Evolutionary conservation across 2,329 filamentous ascomycete species (phyloP).

Genomic region (Trichothecium roseum): DNA sequence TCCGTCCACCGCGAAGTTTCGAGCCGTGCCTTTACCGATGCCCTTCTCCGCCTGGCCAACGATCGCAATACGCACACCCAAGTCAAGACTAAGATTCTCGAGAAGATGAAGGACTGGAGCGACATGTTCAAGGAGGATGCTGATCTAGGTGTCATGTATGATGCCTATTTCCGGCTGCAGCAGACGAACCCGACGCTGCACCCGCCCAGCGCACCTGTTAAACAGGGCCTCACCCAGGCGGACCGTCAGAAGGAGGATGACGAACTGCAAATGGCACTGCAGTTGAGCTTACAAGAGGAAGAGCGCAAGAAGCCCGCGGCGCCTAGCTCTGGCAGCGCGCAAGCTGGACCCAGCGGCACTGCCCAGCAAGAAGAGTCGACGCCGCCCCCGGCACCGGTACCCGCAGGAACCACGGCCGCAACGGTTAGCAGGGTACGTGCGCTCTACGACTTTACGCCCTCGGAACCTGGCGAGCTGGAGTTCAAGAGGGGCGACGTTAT

Average conservation of each 20-base stretch:
- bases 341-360: constrained; percentile 20
- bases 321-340: constrained; percentile 15
- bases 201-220: constrained; percentile 84
- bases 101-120: constrained; percentile 93
- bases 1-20: constrained; percentile 83
- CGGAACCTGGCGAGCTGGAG: constrained; percentile 86
- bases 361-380: constrained; percentile 28
- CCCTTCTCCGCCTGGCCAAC: constrained; percentile 78
- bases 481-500: constrained; percentile 97
- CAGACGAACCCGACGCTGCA: constrained; percentile 77
- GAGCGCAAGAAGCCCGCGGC: constrained; percentile 43
- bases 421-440: constrained; percentile 92
- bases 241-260: constrained; percentile 95
- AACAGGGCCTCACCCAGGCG: constrained; percentile 78
- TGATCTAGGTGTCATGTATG: constrained; percentile 94
- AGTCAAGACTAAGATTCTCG: constrained; percentile 93
- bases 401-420: constrained; percentile 83
- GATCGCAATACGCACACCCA: constrained; percentile 94
- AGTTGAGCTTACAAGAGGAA: constrained; percentile 86
- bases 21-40: constrained; percentile 88
- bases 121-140: constrained; percentile 87
- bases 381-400: constrained; percentile 43
- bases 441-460: constrained; percentile 88
- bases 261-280: constrained; percentile 91
- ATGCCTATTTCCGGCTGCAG: constrained; percentile 84